These are phyloP conservation scores for Diutina scorzettiae DNA, from an alignment of 1,139 yeast genomes.

Conservation along the genomic window DNA sequence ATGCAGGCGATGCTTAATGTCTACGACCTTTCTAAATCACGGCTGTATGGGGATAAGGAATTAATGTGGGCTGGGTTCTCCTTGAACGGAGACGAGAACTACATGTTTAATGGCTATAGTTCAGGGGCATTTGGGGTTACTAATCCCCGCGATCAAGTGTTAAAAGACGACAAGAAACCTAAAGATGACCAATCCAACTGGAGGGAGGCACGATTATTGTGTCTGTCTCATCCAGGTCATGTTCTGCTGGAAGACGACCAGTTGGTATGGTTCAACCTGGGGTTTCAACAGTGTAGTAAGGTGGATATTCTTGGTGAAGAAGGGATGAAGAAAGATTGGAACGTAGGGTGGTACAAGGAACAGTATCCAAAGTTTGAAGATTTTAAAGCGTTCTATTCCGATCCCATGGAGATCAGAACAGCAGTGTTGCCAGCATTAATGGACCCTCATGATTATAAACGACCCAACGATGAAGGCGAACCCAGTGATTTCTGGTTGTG, in stretches of 20 bases:
- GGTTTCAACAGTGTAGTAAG: conserved; percentile 10
- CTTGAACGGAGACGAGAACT: conserved; percentile 10
- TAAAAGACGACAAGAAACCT: background rate
- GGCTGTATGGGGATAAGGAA: conserved; percentile 23
- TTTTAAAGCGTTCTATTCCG: conserved; percentile 18
- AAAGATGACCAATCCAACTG: background rate
- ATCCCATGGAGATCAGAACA: conserved; percentile 14
- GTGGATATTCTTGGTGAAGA: conserved; percentile 7
- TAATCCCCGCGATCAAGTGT: conserved; percentile 19
- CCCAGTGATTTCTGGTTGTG: conserved; percentile 20
- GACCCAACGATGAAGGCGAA: conserved; percentile 16
- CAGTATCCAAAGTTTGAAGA: conserved; percentile 10
- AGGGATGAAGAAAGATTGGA: conserved; percentile 8
- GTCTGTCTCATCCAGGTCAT: conserved; percentile 30
- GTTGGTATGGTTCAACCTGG: conserved; percentile 11
- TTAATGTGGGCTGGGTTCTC: conserved; percentile 12
- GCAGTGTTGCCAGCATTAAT: conserved; percentile 25
- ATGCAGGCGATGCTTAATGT: conserved; percentile 31
- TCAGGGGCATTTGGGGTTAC: conserved; percentile 38
- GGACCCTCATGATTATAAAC: conserved; percentile 4
- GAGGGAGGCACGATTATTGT: conserved; percentile 15
- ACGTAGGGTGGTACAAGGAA: too few relatives aligned
- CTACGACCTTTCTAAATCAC: conserved; percentile 23
- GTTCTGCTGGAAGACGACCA: conserved; percentile 11
- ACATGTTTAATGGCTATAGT: conserved; percentile 9